Base-by-base conservation (phyloP, 495 filamentous ascomycete genomes). In the Neurospora hispaniola region DNA sequence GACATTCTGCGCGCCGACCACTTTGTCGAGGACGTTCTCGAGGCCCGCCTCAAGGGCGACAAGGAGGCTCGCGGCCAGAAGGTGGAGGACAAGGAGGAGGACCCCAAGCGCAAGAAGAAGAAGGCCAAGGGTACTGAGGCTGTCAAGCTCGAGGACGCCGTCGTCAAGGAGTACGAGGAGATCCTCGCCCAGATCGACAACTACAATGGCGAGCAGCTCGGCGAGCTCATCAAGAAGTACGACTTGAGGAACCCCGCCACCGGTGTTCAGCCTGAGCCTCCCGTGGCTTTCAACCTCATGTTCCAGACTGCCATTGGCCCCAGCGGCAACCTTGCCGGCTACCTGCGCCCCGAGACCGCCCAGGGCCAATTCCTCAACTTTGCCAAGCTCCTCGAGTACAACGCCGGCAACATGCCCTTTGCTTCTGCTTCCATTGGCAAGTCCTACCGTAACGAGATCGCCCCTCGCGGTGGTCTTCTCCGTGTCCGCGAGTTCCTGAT, bases 1-100 rank as follows among this genome's bases (percentile, higher is more conserved):
- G 96, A 98, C 84, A 96, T 98, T 73, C 90, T 98, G 81, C 89
- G 96, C 73, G 94, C 96, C 40, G 96, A 99, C 80, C 96, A 99
- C 83, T 86, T 98, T 75, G 93, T 99, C 43, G 93, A 98, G 84
- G 94, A 97, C 77, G 89, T 97, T 39, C 87, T 99, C 31, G 94
- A 97, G 84, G 81, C 86, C 41, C 87, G 96, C 35, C 82, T 99
- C 69, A 94, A 93, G 83, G 91, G 90, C 69, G 89, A 94, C 82
- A 91, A 92, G 82, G 87, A 91, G 78, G 91, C 92, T 27, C 90
- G 91, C 71, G 91, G 90, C 72, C 84, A 92, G 77, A 90, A 89
- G 81, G 84, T 92, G 3, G 89, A 86, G 74, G 88, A 89, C 71
- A 92, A 94, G 79, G 84, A 87, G 72, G 84, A 84, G 70, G 82